These are phyloP conservation scores for Podila verticillata DNA, from an alignment of 192 early-diverging fungal species.

Conservation along the genomic window DNA sequence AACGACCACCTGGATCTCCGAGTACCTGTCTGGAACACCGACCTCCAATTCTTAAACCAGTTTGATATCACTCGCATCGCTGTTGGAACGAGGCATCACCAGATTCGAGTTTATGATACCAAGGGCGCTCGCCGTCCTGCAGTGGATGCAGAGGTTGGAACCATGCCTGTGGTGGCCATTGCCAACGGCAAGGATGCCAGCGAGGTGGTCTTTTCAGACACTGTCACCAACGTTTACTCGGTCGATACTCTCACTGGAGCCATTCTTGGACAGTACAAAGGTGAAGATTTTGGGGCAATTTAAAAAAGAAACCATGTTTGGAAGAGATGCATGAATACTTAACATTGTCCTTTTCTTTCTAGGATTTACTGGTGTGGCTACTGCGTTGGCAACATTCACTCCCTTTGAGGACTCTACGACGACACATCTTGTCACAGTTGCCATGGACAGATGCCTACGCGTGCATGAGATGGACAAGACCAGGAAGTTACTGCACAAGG, in stretches of 20 bases:
- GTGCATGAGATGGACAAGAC: slow-evolving; percentile 72
- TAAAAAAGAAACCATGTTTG: not conserved
- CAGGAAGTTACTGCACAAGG: slow-evolving; percentile 64
- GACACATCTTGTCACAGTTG: slow-evolving; percentile 66
- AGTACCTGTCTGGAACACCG: slow-evolving; percentile 90
- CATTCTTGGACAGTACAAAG: slow-evolving; percentile 69
- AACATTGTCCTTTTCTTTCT: not conserved
- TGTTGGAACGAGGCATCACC: slow-evolving; percentile 74
- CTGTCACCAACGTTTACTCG: slow-evolving; percentile 66
- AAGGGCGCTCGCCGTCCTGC: slow-evolving; percentile 74
- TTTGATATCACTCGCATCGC: slow-evolving; percentile 65
- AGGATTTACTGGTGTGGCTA: slow-evolving; percentile 67
- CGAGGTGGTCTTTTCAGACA: slow-evolving; percentile 74
- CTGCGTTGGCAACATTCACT: slow-evolving; percentile 33
- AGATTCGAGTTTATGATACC: slow-evolving; percentile 89
- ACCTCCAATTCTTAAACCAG: slow-evolving; percentile 76
- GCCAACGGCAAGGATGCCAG: slow-evolving; percentile 57
- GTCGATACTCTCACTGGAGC: slow-evolving; percentile 68
- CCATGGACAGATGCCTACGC: slow-evolving; percentile 81
- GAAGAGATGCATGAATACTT: no score
- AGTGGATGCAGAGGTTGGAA: slow-evolving; percentile 71
- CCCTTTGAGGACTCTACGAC: slow-evolving; percentile 28
- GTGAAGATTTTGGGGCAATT: slow-evolving; percentile 27
- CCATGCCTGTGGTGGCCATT: slow-evolving; percentile 70
- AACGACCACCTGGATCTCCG: slow-evolving; percentile 85